Conservation (phyloP, 345 rosid species). For the Eucalyptus fibrosa region DNA sequence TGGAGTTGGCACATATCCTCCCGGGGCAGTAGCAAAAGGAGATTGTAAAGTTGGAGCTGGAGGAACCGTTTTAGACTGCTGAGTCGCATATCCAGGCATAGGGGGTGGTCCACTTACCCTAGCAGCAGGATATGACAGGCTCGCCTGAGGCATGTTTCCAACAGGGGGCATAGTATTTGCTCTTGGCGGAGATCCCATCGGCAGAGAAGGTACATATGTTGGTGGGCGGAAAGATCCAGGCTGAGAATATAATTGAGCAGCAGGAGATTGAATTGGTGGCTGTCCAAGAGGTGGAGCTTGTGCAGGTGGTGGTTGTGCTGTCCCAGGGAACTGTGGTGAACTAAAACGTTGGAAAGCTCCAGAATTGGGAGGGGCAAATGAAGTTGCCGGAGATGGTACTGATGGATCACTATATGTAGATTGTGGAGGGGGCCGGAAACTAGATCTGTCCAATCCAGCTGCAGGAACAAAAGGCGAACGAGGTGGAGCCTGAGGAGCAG, state of each 20-base stretch:
- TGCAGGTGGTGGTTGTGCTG: slow-evolving; percentile 28
- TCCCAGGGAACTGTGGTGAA: slow-evolving; percentile 36
- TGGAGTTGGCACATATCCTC: slow-evolving; percentile 28
- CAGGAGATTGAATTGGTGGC: slow-evolving; percentile 37
- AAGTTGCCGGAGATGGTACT: slow-evolving; percentile 24
- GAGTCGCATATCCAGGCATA: slow-evolving; percentile 49
- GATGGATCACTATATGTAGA: slow-evolving; percentile 24
- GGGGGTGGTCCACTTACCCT: slow-evolving; percentile 27
- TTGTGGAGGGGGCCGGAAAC: slow-evolving; percentile 33
- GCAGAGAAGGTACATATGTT: slow-evolving; percentile 28
- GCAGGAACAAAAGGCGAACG: slow-evolving; percentile 27
- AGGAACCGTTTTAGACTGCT: slow-evolving; percentile 27
- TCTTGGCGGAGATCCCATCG: slow-evolving; percentile 55
- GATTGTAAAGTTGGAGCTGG: slow-evolving; percentile 39
- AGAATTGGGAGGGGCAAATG: slow-evolving; percentile 37
- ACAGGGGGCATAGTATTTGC: slow-evolving; percentile 21
- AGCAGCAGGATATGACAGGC: slow-evolving; percentile 24
- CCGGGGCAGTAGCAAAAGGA: slow-evolving; percentile 40
- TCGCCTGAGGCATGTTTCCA: slow-evolving; percentile 14
- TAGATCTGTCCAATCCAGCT: slow-evolving; percentile 20
- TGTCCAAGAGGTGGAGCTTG: slow-evolving; percentile 34
- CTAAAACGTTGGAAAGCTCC: slow-evolving; percentile 43
- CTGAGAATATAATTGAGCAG: slow-evolving; percentile 31
- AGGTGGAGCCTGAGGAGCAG: slow-evolving; percentile 32
- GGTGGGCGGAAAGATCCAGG: slow-evolving; percentile 33